These are phyloP conservation scores for Cicer yamashitae DNA, from an alignment of 306 rosid species.

Conservation along the genomic window DNA sequence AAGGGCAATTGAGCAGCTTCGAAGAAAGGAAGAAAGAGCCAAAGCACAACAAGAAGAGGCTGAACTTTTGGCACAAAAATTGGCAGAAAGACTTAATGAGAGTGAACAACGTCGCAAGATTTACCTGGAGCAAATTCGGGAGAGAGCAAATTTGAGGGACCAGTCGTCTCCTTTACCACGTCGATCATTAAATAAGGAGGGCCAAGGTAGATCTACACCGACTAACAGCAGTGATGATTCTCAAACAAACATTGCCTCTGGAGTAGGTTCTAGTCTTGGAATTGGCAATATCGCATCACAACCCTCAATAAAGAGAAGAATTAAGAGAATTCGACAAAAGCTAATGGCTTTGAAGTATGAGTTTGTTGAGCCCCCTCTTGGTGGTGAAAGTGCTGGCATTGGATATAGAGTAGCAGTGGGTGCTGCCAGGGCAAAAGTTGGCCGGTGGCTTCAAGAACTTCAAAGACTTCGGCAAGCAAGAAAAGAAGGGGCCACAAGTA, in stretches of 20 bases:
- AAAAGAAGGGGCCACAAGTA: conserved; percentile 97
- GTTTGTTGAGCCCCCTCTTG: conserved; percentile 73
- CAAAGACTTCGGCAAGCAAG: conserved; percentile 97
- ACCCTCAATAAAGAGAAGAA: conserved; percentile 83
- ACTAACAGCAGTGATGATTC: conserved; percentile 67
- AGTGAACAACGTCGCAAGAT: conserved; percentile 96
- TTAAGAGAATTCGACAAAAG: conserved; percentile 92
- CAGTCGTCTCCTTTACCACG: conserved; percentile 90
- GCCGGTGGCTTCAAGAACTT: conserved; percentile 99
- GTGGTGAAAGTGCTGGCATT: conserved; percentile 85
- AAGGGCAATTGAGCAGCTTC: conserved; percentile 89
- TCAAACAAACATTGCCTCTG: conserved; percentile 63
- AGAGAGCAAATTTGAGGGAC: conserved; percentile 98
- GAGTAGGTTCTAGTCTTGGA: conserved; percentile 61
- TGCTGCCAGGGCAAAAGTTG: conserved; percentile 91
- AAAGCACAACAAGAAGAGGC: conserved; percentile 99
- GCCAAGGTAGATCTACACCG: conserved; percentile 71
- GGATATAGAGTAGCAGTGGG: conserved; percentile 90
- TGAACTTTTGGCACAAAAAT: conserved; percentile 95
- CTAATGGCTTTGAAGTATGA: conserved; percentile 98
- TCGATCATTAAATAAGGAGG: conserved; percentile 71
- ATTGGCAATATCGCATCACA: conserved; percentile 67
- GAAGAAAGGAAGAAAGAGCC: conserved; percentile 97
- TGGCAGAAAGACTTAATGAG: conserved; percentile 96
- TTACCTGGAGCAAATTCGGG: conserved; percentile 95